Evolutionary conservation across 202 grass and related monocot species (phyloP), one percentile per base, ranked within the genome.

Genomic region (Schoenoplectus tabernaemontani): DNA sequence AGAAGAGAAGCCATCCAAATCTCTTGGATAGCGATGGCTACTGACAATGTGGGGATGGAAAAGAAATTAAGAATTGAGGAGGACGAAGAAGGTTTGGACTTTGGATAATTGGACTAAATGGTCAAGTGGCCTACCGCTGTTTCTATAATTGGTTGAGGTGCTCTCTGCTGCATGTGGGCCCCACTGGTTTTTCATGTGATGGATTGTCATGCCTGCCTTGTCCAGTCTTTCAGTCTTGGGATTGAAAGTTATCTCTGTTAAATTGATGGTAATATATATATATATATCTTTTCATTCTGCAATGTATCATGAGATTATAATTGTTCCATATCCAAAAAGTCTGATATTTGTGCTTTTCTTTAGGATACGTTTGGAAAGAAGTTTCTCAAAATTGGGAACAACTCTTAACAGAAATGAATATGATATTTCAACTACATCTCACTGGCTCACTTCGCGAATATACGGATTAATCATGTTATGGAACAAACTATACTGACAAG

Each of bases 21-120:
- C 77, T 79, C 19, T 61, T 3, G 4, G 77, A 79, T 48, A 79
- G 77, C 59, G 77, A 79, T 26, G 7, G 57, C 36, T 79, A 79
- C 77, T 79, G 37, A 63, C 77, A 79, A 61, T 63, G 39, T 79
- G 57, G 56, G 50, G 77, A 30, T 17, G 15, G 8, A 78, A 54
- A 78, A 28, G 47, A 19, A 78, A 11, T 13, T 16, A 57, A 5
- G 20, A 15, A 5, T 20, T 7, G 13, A 48, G 44, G 13, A 48
- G 9, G 13, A 37, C 13, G 37, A 26, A 47, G 66, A 71, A 70
- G 65, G 20, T 65, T 65, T n/a, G 2, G 33, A 64, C 13, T n/a
- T n/a, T n/a, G n/a, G n/a, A n/a, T n/a, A n/a, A n/a, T 42, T 42
- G n/a, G 19, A 43, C 3, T 68, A n/a, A 16, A 43, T 68, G 64